Percentiles rank a stretch among this genome's conserved stretches.
Evolutionary conservation across 108 stramenopile species (phyloP).

Genomic region (Nitzschia inconspicua): DNA sequence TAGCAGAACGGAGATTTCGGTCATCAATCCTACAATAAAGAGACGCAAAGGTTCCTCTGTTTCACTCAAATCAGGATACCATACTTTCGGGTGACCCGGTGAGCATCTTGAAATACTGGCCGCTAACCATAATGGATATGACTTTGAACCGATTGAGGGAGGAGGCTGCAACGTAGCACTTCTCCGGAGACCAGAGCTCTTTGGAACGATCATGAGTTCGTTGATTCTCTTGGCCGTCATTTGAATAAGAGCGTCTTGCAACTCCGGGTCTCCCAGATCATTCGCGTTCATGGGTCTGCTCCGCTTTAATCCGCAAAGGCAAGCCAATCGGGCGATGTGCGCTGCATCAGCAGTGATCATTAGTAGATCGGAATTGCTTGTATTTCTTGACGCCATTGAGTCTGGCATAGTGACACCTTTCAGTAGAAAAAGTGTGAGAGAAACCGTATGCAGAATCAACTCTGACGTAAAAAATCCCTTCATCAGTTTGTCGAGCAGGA

Average conservation of each 20-base stretch:
- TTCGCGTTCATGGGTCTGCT: conserved; percentile 56
- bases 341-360: conserved; percentile 74
- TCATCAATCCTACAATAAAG: conserved; percentile 70
- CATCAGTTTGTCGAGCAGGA: conserved; percentile 73
- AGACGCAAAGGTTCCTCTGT: conserved; percentile 62
- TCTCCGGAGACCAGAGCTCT: conserved; percentile 8
- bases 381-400: conserved; percentile 47
- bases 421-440: conserved; percentile 48
- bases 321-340: conserved; percentile 69
- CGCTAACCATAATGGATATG: conserved; percentile 74
- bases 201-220: conserved; percentile 65
- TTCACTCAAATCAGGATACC: conserved; percentile 60
- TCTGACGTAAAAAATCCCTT: conserved; percentile 76
- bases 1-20: conserved; percentile 58
- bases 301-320: conserved; percentile 52
- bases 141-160: conserved; percentile 47
- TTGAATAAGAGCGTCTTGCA: conserved; percentile 54
- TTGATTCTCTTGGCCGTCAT: conserved; percentile 52
- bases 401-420: conserved; percentile 53
- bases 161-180: conserved; percentile 26
- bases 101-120: conserved; percentile 62
- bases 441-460: conserved; percentile 54
- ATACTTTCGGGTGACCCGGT: conserved; percentile 21
- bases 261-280: conserved; percentile 62
- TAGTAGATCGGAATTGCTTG: conserved; percentile 51